Conservation (phyloP, 1,139 yeast species). For the Kluyveromyces sp. region DNA sequence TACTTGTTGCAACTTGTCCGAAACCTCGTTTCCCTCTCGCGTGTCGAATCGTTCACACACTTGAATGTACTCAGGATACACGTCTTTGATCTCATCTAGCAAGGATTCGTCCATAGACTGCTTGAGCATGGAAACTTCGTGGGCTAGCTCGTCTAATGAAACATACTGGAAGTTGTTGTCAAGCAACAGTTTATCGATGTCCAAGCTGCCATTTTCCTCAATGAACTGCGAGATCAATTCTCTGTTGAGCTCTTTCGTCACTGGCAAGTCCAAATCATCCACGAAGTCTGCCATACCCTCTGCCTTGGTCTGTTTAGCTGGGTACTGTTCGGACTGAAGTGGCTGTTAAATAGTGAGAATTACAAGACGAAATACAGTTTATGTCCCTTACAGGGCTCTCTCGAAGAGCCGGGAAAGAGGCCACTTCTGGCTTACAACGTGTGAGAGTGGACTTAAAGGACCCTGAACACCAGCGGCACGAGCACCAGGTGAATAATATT, state of each 20-base stretch:
- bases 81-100: slow-evolving; percentile 21
- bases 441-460: no score
- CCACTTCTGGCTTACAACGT: background rate
- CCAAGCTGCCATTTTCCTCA: slow-evolving; percentile 15
- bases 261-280: slow-evolving; percentile 24
- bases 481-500: no score
- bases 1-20: slow-evolving; percentile 20
- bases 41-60: slow-evolving; percentile 23
- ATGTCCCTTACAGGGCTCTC: background rate
- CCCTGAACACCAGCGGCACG: no score
- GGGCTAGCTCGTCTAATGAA: slow-evolving; percentile 25
- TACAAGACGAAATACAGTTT: background rate
- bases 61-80: slow-evolving; percentile 23
- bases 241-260: slow-evolving; percentile 23
- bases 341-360: background rate
- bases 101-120: slow-evolving; percentile 21
- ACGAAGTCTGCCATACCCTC: slow-evolving; percentile 19
- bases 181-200: slow-evolving; percentile 26
- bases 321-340: background rate
- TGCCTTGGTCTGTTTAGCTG: background rate
- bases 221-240: slow-evolving; percentile 23
- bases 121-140: slow-evolving; percentile 22
- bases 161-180: slow-evolving; percentile 28
- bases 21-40: slow-evolving; percentile 21
- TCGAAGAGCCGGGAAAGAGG: background rate